phyloP scores from a whole-genome alignment of 306 rosid species.

The Astragalus glycyphyllos region DNA sequence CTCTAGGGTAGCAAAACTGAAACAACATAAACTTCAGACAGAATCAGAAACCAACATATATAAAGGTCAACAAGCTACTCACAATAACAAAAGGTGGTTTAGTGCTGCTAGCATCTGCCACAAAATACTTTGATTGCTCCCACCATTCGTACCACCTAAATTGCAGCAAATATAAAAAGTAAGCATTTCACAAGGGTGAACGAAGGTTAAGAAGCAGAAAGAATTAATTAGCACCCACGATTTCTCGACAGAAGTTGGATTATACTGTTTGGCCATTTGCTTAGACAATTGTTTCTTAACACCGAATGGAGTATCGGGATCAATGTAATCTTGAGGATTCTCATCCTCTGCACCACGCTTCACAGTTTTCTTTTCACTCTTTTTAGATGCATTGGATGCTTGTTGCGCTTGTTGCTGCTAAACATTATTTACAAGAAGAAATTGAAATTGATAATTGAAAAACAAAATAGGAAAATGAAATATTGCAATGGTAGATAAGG shows the following conservation, averaged over 20 bases:
- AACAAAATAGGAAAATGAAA: conserved; percentile 12
- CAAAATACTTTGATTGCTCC: conserved; percentile 82
- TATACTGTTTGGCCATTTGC: conserved; percentile 85
- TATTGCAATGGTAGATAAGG: conserved; percentile 17
- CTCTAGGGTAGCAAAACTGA: conserved; percentile 7
- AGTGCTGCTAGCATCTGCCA: conserved; percentile 83
- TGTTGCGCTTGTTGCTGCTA: conserved; percentile 87
- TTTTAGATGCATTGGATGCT: conserved; percentile 64
- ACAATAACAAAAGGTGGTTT: conserved; percentile 89
- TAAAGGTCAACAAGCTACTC: conserved; percentile 48
- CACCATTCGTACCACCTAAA: conserved; percentile 96
- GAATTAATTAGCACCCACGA: conserved; percentile 60
- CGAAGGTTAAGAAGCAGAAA: conserved; percentile 18
- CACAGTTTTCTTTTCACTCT: conserved; percentile 75
- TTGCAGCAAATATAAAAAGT: conserved; percentile 39
- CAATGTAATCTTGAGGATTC: conserved; percentile 72
- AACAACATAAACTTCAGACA: conserved; percentile 5
- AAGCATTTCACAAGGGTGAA: conserved; percentile 25
- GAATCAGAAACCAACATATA: conserved; percentile 20
- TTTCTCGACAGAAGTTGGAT: conserved; percentile 78
- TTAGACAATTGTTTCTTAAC: conserved; percentile 73
- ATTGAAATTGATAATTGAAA: not conserved
- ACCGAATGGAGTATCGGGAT: conserved; percentile 79
- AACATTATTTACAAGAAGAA: conserved; percentile 21
- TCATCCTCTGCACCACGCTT: conserved; percentile 75